These are phyloP conservation scores for Ophiostoma ulmi DNA, from an alignment of 2,329 filamentous ascomycete genomes.

Conservation along the genomic window DNA sequence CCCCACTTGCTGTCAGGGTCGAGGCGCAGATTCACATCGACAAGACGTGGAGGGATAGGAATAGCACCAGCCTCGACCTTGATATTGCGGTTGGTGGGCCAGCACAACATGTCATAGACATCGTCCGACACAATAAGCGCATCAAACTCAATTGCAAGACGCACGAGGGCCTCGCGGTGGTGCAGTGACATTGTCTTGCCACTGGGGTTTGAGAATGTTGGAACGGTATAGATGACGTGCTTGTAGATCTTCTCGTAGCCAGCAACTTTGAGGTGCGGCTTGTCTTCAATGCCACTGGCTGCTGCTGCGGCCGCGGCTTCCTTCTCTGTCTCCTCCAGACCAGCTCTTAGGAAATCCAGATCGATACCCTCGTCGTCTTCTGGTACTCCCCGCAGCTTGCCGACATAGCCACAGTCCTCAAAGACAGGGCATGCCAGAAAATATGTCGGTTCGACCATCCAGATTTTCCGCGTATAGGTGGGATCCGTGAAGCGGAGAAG, in stretches of 20 bases:
- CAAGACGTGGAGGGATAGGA: constrained; percentile 38
- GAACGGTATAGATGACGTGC: constrained; percentile 63
- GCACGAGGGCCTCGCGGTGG: constrained; percentile 53
- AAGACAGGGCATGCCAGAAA: constrained; percentile 62
- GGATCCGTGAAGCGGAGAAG: constrained; percentile 62
- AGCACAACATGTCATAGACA: constrained; percentile 66
- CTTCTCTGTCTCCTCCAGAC: constrained; percentile 18
- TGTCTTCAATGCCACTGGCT: constrained; percentile 17
- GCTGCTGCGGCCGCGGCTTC: constrained; percentile 4
- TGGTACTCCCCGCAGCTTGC: constrained; percentile 53
- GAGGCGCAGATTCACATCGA: constrained; percentile 56
- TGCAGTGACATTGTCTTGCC: constrained; percentile 57
- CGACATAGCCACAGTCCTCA: constrained; percentile 57
- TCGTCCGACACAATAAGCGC: constrained; percentile 64
- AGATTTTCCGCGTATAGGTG: constrained; percentile 56
- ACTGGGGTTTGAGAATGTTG: constrained; percentile 66
- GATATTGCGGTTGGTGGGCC: constrained; percentile 41
- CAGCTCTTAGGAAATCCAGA: constrained; percentile 45
- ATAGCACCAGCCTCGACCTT: constrained; percentile 25
- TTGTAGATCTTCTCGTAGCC: constrained; percentile 55
- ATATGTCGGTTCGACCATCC: constrained; percentile 62
- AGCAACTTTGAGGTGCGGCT: constrained; percentile 1
- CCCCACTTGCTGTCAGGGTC: constrained; percentile 57
- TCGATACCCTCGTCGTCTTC: constrained; percentile 61
- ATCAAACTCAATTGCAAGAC: constrained; percentile 58